Evolutionary conservation across 192 early-diverging fungal species (phyloP), one percentile per base, ranked within the genome.

Genomic region (Kappamyces sp.): DNA sequence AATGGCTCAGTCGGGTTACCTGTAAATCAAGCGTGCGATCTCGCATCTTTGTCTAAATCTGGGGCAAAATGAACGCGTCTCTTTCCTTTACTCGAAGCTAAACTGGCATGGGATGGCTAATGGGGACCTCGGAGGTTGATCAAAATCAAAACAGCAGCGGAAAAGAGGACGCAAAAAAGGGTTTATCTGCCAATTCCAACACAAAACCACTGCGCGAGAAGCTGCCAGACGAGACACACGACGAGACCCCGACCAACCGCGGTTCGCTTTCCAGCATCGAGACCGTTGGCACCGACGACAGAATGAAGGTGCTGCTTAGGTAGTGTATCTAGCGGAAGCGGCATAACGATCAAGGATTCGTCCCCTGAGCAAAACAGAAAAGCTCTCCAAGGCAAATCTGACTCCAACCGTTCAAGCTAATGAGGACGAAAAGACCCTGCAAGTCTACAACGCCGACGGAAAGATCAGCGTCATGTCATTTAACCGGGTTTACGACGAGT

Each of bases 21-120:
- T 73, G 66, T n/a, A 73, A 47, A 58, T 73, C 71, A 46, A 34
- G 3, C 60, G 64, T 65, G 32, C 66, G 64, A 54, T 73, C 71
- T 40, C 71, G 58, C 71, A 73, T 72, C 4, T 12, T 64, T 61
- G 23, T 23, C 23, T 23, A 23, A 23, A 23, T 23, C 23, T 23
- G 23, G 23, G 23, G 23, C 23, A 23, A 23, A 23, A 23, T 23
- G 23, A 23, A 23, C 23, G 23, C 23, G 23, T 23, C 23, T 23
- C 23, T 23, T 23, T 23, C 23, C 23, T 23, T 23, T 23, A 23
- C 23, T 23, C 23, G 23, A 23, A 23, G 23, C 23, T 23, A 23
- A 23, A 23, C 23, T 23, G 23, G 23, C 23, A 23, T 23, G 23
- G 23, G 23, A 23, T 23, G 23, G 23, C 23, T 23, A 23, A 23